Evolutionary conservation across 2,329 filamentous ascomycete genomes (phyloP), one percentile per base, ranked within the genome.

Genomic region (Alternaria incomplexa): DNA sequence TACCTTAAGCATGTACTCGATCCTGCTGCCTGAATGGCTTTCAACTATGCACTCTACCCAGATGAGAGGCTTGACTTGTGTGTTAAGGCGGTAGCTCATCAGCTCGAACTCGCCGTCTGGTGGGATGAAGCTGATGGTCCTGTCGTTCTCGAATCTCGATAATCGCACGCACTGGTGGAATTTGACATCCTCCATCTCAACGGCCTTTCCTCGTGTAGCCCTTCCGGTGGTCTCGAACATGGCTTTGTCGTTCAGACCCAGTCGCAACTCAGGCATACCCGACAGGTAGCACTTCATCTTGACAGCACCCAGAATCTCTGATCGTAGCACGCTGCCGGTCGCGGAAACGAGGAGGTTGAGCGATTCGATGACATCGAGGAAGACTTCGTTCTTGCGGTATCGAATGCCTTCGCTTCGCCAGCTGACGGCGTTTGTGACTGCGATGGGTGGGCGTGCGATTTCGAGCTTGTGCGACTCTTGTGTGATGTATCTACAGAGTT

Each of bases 231-330:
- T 97, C 83, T 99, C 96, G 77, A 99, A 99, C 96, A 99, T 99
- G 81, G 93, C 96, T 83, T 99, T 99, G 85, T 99, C 96, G 84
- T 99, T 99, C 77, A 99, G 83, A 5, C 96, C 96, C 54, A 99
- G 83, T 26, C 96, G 91, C 75, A 99, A 83, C 83, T 99, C 96
- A 11, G 96, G 96, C 96, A 99, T 99, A 62, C 96, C 96, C 50
- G 93, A 97, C 15, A 99, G 86, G 79, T 99, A 99, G 83, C 96
- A 99, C 83, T 99, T 99, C 96, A 99, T 97, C 85, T 99, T 99
- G 81, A 99, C 90, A 46, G 96, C 94, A 58, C 96, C 96, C 23
- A 99, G 86, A 73, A 99, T 99, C 83, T 99, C 96, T 8, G 93
- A 97, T 23, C 96, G 91, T 64, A 99, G 85, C 5, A 99, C 96